Conservation (phyloP, 176 grass and related monocot genomes). For the Rhipidocladum racemiflorum region DNA sequence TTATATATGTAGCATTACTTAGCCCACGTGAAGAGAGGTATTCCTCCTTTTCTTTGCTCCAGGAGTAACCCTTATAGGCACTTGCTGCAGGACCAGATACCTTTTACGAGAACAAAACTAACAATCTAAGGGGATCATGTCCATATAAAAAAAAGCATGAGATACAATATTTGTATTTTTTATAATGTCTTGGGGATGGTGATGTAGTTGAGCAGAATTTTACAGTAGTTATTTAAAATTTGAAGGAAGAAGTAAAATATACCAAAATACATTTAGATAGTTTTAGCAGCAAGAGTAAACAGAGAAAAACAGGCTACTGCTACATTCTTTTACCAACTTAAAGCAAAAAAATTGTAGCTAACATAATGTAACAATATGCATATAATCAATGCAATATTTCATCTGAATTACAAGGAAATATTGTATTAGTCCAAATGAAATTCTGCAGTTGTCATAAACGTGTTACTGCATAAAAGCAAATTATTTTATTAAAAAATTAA, state of each 20-base stretch:
- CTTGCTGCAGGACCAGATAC: conserved; percentile 71
- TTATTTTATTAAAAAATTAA: background rate
- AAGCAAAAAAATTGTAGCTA: background rate
- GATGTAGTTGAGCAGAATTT: background rate
- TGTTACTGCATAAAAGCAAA: background rate
- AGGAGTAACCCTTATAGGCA: conserved; percentile 71
- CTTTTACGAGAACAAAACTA: conserved; percentile 45
- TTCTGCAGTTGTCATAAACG: background rate
- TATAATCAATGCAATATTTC: background rate
- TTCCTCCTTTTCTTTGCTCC: conserved; percentile 69
- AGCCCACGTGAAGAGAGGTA: conserved; percentile 57
- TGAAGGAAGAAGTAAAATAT: background rate
- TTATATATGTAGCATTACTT: conserved; percentile 54
- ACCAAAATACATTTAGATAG: conserved; percentile 8
- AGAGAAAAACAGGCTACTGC: background rate
- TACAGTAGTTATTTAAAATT: too few relatives aligned
- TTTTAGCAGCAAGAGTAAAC: background rate
- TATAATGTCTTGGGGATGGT: background rate
- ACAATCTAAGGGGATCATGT: conserved; percentile 13
- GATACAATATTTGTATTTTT: background rate
- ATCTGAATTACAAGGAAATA: background rate
- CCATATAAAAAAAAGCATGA: conserved; percentile 11
- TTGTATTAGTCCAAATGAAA: background rate
- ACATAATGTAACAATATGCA: background rate
- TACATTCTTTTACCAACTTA: background rate